Base-by-base conservation (phyloP, 2,329 filamentous ascomycete species). In the Pyrenophora graminea region DNA sequence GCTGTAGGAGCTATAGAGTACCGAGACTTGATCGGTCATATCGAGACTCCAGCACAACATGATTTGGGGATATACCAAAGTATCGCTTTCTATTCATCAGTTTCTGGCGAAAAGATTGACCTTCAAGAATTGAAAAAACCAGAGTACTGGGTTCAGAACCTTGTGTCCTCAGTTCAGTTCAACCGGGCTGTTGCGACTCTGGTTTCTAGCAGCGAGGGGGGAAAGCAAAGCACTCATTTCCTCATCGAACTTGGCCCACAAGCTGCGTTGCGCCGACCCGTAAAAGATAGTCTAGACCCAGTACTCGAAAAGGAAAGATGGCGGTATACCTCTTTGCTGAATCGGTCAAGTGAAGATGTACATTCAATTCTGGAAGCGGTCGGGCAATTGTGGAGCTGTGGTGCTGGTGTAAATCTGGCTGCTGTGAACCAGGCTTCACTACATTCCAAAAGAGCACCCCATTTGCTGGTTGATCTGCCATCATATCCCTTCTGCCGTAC, bases 91-190 rank as follows among this genome's bases (percentile, higher is more conserved):
- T 23, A 23, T 23, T 23, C 21, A 23, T 23, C 21, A 23, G 21
- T 23, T 23, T 23, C 21, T 23, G 21, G 21, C 66, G 76, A 1
- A 52, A 63, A n/a, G 21, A 23, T 67, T 80, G 2, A 33, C 15
- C 12, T 45, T 40, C 8, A 45, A 30, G 37, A 27, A 30, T 41
- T 33, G 41, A 12, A 30, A 18, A 6, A 48, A 8, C 8, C 45
- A 42, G 17, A 32, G 8, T 55, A 55, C 17, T 55, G 44, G 52
- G 44, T 52, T 12, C 39, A 36, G 15, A 55, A 55, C 34, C 40
- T 55, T 6, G 12, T 55, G n/a, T 51, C 39, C 1, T 43, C 43
- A 27, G 48, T 53, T 7, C 50, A 40, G 3, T 51, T 51, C 15
- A 38, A 41, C 9, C 41, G 45, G 6, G 48, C 48, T 3, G 42